Evolutionary conservation across 371 early-diverging fungal genomes (phyloP).

Genomic region (Mucor velutinosus): DNA sequence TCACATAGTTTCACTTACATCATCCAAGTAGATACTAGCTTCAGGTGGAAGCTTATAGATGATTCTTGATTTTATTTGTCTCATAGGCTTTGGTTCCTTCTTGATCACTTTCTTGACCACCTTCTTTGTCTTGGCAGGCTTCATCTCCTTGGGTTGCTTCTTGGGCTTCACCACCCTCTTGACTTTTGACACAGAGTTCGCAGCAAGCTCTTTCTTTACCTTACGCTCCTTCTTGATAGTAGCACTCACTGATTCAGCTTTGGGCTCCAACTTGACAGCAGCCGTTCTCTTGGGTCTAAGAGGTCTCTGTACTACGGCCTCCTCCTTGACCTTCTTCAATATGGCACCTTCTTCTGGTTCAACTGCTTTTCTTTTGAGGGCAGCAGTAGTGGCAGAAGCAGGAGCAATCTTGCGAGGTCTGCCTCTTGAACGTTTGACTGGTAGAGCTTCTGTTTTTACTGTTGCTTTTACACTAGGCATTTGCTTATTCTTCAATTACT

Average conservation of each 20-base stretch:
- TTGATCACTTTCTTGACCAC: neutral
- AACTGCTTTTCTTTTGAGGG: neutral
- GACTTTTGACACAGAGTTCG: neutral
- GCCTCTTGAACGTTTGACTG: neutral
- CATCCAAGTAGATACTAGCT: neutral
- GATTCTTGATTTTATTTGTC: neutral
- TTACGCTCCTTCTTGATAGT: neutral
- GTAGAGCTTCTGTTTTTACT: neutral
- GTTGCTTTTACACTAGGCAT: neutral
- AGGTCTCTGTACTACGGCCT: neutral
- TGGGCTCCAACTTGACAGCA: neutral
- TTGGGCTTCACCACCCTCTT: conserved; percentile 3
- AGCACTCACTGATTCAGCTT: neutral
- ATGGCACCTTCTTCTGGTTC: neutral
- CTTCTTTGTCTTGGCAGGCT: neutral
- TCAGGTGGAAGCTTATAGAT: conserved; percentile 13
- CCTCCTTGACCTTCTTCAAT: neutral
- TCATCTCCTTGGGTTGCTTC: neutral
- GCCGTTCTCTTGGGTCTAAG: neutral
- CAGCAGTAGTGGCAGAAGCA: neutral
- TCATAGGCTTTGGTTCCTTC: conserved; percentile 10
- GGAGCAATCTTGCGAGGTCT: neutral
- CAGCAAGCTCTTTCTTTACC: neutral
- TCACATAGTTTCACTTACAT: neutral
- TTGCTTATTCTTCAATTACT: neutral